Evolutionary conservation across 306 rosid species (phyloP).

Genomic region (Geum urbanum): DNA sequence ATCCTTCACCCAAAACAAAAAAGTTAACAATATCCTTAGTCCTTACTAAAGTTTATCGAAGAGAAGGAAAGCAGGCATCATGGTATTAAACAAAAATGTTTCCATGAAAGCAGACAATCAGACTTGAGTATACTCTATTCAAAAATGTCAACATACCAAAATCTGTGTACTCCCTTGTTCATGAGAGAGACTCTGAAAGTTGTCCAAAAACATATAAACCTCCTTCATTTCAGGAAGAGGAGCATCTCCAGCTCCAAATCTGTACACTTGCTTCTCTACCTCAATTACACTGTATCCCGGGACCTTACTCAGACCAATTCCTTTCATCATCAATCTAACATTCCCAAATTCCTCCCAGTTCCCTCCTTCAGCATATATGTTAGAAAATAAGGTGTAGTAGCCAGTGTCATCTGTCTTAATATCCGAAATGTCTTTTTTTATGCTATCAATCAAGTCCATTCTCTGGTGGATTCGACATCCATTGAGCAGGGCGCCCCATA

Average conservation of each 20-base stretch:
- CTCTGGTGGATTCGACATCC: conserved; percentile 81
- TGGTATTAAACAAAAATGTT: neutral
- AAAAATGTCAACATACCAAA: conserved; percentile 24
- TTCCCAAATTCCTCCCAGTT: conserved; percentile 71
- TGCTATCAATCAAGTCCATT: conserved; percentile 53
- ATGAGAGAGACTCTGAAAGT: conserved; percentile 42
- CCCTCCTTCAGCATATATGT: conserved; percentile 82
- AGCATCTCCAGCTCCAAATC: conserved; percentile 72
- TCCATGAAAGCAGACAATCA: neutral
- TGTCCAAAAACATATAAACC: conserved; percentile 37
- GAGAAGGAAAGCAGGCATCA: neutral
- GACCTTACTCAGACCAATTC: conserved; percentile 66
- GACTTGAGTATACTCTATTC: neutral
- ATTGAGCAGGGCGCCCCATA: conserved; percentile 80
- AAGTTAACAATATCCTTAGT: neutral
- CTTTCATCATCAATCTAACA: conserved; percentile 70
- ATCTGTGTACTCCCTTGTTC: conserved; percentile 44
- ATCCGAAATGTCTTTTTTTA: conserved; percentile 42
- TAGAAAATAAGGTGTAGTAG: conserved; percentile 77
- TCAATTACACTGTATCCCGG: conserved; percentile 80
- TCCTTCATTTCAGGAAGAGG: conserved; percentile 47
- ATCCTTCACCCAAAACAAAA: neutral
- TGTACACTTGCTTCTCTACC: conserved; percentile 53
- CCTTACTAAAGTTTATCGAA: neutral
- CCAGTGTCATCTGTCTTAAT: conserved; percentile 72